phyloP scores from a whole-genome alignment of 2,329 filamentous ascomycete genomes.

The Talaromyces pinophilus region DNA sequence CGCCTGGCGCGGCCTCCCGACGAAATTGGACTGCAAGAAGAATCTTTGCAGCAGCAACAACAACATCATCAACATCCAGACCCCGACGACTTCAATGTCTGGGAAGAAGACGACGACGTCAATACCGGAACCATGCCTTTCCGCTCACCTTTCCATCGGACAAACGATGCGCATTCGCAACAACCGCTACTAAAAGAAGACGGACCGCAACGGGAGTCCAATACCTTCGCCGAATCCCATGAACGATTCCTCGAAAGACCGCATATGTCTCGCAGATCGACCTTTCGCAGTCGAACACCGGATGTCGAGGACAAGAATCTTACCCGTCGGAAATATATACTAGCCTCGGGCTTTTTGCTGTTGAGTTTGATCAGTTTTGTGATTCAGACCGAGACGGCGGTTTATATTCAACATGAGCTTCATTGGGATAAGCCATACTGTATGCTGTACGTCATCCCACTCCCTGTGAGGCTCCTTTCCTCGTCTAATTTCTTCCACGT shows the following conservation, averaged over 20 bases:
- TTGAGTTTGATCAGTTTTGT: constrained; percentile 86
- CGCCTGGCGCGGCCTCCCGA: constrained; percentile 16
- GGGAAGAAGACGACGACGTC: constrained; percentile 15
- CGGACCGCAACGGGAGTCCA: constrained; percentile 40
- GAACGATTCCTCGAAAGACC: constrained; percentile 41
- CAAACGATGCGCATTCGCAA: constrained; percentile 50
- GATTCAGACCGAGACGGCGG: constrained; percentile 90
- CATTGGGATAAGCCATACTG: constrained; percentile 99
- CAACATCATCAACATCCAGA: not conserved
- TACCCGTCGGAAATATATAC: constrained; percentile 80
- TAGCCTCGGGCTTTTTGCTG: constrained; percentile 79
- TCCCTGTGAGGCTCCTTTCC: not conserved
- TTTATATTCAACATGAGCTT: constrained; percentile 89
- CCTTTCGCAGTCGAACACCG: constrained; percentile 78
- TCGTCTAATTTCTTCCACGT: not conserved
- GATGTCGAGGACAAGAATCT: constrained; percentile 62
- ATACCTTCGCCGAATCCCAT: constrained; percentile 34
- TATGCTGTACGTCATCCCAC: constrained; percentile 70
- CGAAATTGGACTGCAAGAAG: not conserved
- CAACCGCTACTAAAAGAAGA: constrained; percentile 58
- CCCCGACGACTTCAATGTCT: constrained; percentile 15
- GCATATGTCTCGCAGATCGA: constrained; percentile 59
- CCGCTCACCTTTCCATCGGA: constrained; percentile 52
- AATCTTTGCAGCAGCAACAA: not conserved
- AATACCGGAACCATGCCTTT: constrained; percentile 47